These are phyloP conservation scores for Vigna mungo DNA, from an alignment of 306 rosid species.

Conservation along the genomic window DNA sequence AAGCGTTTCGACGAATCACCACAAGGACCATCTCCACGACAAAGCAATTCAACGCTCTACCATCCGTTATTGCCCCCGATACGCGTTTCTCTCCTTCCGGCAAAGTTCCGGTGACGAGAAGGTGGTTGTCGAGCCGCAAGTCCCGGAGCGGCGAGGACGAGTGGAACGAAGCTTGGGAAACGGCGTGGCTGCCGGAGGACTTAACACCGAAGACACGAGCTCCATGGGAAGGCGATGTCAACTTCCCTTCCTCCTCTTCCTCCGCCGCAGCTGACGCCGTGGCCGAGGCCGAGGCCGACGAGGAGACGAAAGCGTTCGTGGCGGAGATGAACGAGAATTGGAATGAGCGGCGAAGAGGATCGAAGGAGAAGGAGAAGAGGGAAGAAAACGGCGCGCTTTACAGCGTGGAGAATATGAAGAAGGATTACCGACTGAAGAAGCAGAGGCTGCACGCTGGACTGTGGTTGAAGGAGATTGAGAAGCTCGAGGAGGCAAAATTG, in stretches of 20 bases:
- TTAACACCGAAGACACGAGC: constrained; percentile 61
- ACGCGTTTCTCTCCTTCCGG: constrained; percentile 8
- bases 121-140: constrained; percentile 36
- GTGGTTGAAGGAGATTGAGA: constrained; percentile 96
- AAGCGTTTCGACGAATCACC: constrained; percentile 52
- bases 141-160: constrained; percentile 70
- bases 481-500: constrained; percentile 84
- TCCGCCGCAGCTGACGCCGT: background rate
- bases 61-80: background rate
- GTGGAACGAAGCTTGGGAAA: constrained; percentile 96
- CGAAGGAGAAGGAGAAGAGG: constrained; percentile 48
- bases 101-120: background rate
- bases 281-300: constrained; percentile 64
- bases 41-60: constrained; percentile 38
- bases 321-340: constrained; percentile 94
- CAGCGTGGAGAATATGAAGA: constrained; percentile 81
- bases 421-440: constrained; percentile 87
- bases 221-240: constrained; percentile 87
- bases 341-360: constrained; percentile 68
- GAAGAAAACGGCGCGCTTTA: constrained; percentile 59
- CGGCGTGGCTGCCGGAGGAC: constrained; percentile 95
- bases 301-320: constrained; percentile 83
- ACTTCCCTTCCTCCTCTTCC: constrained; percentile 51
- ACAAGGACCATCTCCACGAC: constrained; percentile 1
- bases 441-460: constrained; percentile 87